Evolutionary conservation across 306 rosid genomes (phyloP), one percentile per base, ranked within the genome.

Genomic region (Echinosophora koreensis): DNA sequence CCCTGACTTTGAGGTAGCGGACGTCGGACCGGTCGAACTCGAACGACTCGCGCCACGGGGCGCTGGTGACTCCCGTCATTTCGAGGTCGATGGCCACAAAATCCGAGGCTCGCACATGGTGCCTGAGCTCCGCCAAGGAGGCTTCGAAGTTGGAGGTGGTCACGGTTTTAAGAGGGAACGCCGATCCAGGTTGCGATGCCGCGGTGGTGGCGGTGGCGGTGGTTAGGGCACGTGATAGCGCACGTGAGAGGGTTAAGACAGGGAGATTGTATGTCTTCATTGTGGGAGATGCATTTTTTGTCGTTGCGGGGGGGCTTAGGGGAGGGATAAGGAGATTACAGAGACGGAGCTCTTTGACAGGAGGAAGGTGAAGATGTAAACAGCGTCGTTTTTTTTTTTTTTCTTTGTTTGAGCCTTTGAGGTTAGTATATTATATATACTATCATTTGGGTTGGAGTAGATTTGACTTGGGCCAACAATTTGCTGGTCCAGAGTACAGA

Each of bases 61-160:
- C 91, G 47, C 92, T 95, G 59, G 99, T 89, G 42, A 95, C 42
- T 11, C 99, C 99, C 15, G 88, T 92, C 97, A 95, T 95, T 73
- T 95, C 99, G 4, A 95, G 96, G 87, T 95, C 99, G 38, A 95
- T 85, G 77, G 99, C 92, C 5, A 95, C 97, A 79, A 92, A 95
- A 63, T 95, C 92, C 13, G 96, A 89, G 56, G 91, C 80, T 16
- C 91, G 86, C 37, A 95, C 90, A 57, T 83, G 90, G 84, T 46
- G 81, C 13, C 91, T 90, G 56, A 95, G 96, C 68, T 90, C 97
- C 16, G 84, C 77, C 3, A 95, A 83, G 5, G 86, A 86, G 9
- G 96, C 38, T 51, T 83, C 92, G 68, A 95, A 95, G 90, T 95
- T 95, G 28, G 87, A 68, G 46, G 80, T 84, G 65, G 97, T 95